These are phyloP conservation scores for Fraxinus americana DNA, from an alignment of 257 asterid species.

Conservation along the genomic window DNA sequence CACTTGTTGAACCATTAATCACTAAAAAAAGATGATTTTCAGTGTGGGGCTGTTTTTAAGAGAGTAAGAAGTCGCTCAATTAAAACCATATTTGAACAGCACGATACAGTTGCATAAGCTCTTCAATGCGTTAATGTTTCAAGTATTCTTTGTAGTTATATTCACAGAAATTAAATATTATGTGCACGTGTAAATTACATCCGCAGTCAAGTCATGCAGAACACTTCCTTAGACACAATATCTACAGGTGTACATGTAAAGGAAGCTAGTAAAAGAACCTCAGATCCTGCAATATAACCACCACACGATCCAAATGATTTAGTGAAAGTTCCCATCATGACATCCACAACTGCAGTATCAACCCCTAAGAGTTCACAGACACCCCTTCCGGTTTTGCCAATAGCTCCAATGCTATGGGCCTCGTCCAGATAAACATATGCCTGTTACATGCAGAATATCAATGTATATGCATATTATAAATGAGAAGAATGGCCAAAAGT, in stretches of 20 bases:
- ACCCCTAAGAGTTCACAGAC: constrained; percentile 98
- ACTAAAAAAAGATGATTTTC: background rate
- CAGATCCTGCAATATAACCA: constrained; percentile 96
- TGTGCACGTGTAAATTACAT: background rate
- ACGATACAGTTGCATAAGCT: background rate
- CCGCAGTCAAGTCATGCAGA: background rate
- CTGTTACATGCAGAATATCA: constrained; percentile 41
- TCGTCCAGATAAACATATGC: constrained; percentile 91
- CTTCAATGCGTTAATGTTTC: background rate
- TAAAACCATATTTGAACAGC: background rate
- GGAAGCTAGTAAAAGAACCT: constrained; percentile 50
- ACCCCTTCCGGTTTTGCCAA: constrained; percentile 97
- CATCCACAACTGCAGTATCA: constrained; percentile 91
- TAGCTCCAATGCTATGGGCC: constrained; percentile 99
- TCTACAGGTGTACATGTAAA: constrained; percentile 15
- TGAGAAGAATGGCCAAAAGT: constrained; percentile 8
- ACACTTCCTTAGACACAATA: background rate
- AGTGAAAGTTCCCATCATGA: constrained; percentile 99
- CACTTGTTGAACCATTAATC: background rate
- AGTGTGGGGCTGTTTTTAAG: background rate
- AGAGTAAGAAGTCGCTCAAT: background rate
- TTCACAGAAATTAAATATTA: background rate
- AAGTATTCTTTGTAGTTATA: background rate
- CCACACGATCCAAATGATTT: constrained; percentile 99
- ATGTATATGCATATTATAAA: constrained; percentile 5